Conservation (phyloP, 768 basidiomycete genomes). For the Mycena filopes region DNA sequence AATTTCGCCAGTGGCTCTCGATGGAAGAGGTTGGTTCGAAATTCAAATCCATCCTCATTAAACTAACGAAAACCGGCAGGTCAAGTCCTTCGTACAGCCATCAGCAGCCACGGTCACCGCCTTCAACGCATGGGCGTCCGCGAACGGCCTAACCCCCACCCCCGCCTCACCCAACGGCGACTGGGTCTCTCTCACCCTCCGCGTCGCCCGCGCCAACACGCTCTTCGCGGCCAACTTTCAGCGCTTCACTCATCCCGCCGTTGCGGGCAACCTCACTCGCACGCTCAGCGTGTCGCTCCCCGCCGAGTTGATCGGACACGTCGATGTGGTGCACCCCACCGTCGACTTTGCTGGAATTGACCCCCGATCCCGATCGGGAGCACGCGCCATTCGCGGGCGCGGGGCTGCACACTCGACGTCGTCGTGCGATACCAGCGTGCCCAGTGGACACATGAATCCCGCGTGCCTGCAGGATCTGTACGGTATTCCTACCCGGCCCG, state of each 20-base stretch:
- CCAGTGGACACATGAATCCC: constrained; percentile 1
- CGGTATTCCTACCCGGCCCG: constrained; percentile 7
- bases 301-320: constrained; percentile 11
- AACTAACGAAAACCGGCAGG: not conserved
- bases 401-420: not conserved
- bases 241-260: not conserved
- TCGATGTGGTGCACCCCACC: constrained; percentile 14
- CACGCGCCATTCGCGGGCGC: not conserved
- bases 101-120: constrained; percentile 5
- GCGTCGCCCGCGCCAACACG: constrained; percentile 12
- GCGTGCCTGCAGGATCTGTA: constrained; percentile 10
- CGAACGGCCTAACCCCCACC: constrained; percentile 11
- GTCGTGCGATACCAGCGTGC: not conserved
- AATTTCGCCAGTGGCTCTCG: constrained; percentile 18
- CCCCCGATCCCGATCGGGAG: not conserved
- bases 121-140: constrained; percentile 12
- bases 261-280: not conserved
- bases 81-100: constrained; percentile 9
- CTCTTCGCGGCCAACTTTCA: constrained; percentile 19
- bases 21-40: not conserved
- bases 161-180: constrained; percentile 14
- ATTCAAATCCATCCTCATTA: not conserved
- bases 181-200: constrained; percentile 16
- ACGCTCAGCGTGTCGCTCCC: constrained; percentile 16
- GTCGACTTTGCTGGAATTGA: not conserved